A percentile compares a stretch with the other conserved stretches of the same genome.
Conservation (phyloP, 2,329 filamentous ascomycete genomes). For the Waltergamsia citrina region DNA sequence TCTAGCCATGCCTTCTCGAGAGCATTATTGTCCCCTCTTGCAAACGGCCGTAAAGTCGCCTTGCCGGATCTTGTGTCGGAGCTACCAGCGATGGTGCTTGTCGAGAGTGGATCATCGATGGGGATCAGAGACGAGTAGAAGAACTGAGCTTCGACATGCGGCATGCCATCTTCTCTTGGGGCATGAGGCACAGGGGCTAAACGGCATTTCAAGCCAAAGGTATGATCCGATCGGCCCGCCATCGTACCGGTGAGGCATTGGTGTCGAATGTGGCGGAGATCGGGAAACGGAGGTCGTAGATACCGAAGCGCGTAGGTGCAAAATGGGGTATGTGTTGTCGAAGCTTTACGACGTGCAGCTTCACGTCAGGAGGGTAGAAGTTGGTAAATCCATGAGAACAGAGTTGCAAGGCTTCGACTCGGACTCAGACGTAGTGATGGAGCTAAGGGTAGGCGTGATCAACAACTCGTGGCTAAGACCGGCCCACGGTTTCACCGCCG, state of each 20-base stretch:
- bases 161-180: conserved; percentile 35
- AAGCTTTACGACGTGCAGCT: background rate
- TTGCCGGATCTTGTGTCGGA: conserved; percentile 42
- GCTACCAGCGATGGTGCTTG: conserved; percentile 40
- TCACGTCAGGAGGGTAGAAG: too few species aligned
- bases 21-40: conserved; percentile 66
- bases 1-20: conserved; percentile 70
- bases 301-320: too few species aligned
- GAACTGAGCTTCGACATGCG: conserved; percentile 61
- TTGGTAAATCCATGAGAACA: background rate
- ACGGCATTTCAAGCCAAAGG: conserved; percentile 50
- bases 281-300: too few species aligned
- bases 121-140: conserved; percentile 78
- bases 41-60: conserved; percentile 66
- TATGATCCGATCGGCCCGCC: conserved; percentile 31
- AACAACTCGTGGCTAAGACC: too few species aligned
- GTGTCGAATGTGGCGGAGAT: too few species aligned
- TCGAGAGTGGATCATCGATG: conserved; percentile 81
- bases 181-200: conserved; percentile 35
- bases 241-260: background rate
- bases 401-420: too few species aligned
- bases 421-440: too few species aligned
- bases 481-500: too few species aligned
- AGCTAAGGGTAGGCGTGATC: too few species aligned
- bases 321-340: background rate